phyloP scores from a whole-genome alignment of 2,329 filamentous ascomycete species.

The Pyrenophora teres region DNA sequence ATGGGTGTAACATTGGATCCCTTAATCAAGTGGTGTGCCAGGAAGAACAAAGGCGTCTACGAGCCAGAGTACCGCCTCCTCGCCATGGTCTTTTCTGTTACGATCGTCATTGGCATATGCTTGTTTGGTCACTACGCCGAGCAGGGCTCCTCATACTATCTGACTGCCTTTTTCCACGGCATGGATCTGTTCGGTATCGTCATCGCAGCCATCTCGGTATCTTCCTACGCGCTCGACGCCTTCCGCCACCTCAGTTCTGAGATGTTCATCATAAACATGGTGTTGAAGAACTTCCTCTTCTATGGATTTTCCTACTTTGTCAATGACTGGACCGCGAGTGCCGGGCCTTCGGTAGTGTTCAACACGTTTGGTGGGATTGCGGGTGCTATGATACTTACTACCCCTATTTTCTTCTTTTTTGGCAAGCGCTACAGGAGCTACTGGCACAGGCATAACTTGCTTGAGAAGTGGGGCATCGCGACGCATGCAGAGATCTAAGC shows the following conservation, averaged over 20 bases:
- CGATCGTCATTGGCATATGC: slow-evolving; percentile 47
- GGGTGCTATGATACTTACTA: slow-evolving; percentile 31
- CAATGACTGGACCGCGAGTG: slow-evolving; percentile 49
- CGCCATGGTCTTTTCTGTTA: slow-evolving; percentile 36
- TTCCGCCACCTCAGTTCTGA: slow-evolving; percentile 50
- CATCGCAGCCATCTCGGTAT: slow-evolving; percentile 38
- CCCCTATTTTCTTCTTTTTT: slow-evolving; percentile 42
- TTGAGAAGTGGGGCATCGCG: slow-evolving; percentile 41
- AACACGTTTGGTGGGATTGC: slow-evolving; percentile 44
- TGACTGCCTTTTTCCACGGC: slow-evolving; percentile 43
- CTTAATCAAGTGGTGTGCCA: slow-evolving; percentile 51
- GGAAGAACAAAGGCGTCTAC: slow-evolving; percentile 58
- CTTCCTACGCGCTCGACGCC: slow-evolving; percentile 48
- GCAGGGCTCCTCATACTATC: slow-evolving; percentile 27
- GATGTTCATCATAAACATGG: slow-evolving; percentile 52
- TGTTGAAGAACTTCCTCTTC: slow-evolving; percentile 53
- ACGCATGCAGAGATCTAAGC: slow-evolving; percentile 39
- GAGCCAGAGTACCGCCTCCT: slow-evolving; percentile 60
- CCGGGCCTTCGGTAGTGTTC: slow-evolving; percentile 46
- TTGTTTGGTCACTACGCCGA: slow-evolving; percentile 46
- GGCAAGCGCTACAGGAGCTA: slow-evolving; percentile 44
- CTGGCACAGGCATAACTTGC: slow-evolving; percentile 41
- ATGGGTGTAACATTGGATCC: slow-evolving; percentile 43
- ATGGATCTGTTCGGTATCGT: slow-evolving; percentile 43
- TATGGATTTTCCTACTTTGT: slow-evolving; percentile 52